These are phyloP conservation scores for Ambrosia artemisiifolia DNA, from an alignment of 129 eudicot genomes.

Conservation along the genomic window DNA sequence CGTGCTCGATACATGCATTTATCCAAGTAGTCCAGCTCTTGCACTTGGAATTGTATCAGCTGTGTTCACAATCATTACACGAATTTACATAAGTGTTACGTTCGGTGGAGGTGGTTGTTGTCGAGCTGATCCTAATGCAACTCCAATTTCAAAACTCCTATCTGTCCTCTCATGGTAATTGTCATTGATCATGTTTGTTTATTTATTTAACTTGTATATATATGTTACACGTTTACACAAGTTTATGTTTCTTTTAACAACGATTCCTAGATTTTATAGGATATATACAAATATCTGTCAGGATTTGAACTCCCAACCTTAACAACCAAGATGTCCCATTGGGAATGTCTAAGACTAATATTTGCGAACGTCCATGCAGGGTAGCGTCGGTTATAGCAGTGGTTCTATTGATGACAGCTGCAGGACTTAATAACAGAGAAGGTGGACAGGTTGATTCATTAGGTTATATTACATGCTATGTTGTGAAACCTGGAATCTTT, in stretches of 20 bases:
- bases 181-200: not conserved
- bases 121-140: constrained; percentile 17
- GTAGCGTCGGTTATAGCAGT: constrained; percentile 25
- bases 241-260: no score
- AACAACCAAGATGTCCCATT: no score
- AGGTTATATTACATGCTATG: constrained; percentile 24
- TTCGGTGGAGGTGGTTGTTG: constrained; percentile 29
- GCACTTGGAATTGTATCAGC: constrained; percentile 35
- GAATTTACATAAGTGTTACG: constrained; percentile 31
- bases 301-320: no score
- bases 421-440: constrained; percentile 16
- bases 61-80: constrained; percentile 20
- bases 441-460: constrained; percentile 18
- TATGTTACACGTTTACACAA: not conserved
- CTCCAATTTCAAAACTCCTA: constrained; percentile 27
- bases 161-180: constrained; percentile 32
- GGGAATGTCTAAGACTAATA: not conserved
- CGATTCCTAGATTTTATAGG: no score
- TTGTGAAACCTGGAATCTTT: constrained; percentile 37
- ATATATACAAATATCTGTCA: no score
- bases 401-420: constrained; percentile 25
- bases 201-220: not conserved
- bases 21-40: constrained; percentile 39
- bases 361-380: constrained; percentile 21
- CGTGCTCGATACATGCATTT: constrained; percentile 6